These are phyloP conservation scores for Wickerhamomyces alni DNA, from an alignment of 805 yeast species.

Conservation along the genomic window DNA sequence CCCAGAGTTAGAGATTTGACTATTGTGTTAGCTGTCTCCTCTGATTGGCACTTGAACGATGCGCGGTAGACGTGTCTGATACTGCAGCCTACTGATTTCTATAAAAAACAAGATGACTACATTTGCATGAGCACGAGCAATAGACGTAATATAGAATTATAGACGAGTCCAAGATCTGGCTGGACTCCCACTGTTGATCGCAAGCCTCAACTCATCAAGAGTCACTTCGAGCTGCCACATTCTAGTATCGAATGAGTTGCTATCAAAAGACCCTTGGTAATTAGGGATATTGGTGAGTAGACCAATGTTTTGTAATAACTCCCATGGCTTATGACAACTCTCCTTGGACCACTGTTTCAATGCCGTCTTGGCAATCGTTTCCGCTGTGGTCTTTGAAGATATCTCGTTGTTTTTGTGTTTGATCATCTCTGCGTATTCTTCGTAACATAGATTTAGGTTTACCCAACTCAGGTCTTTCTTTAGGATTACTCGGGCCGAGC, in stretches of 20 bases:
- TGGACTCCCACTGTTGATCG: slow-evolving; percentile 10
- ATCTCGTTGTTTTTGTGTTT: slow-evolving; percentile 34
- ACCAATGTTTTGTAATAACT: slow-evolving; percentile 35
- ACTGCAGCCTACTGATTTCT: too few species aligned
- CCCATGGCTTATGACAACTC: slow-evolving; percentile 71
- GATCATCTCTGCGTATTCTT: slow-evolving; percentile 62
- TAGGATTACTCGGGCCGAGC: slow-evolving; percentile 66
- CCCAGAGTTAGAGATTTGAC: too few species aligned
- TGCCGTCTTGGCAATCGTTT: slow-evolving; percentile 25
- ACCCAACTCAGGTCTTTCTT: slow-evolving; percentile 53
- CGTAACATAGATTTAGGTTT: slow-evolving; percentile 71
- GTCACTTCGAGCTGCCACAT: slow-evolving; percentile 23
- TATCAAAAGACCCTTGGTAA: slow-evolving; percentile 10
- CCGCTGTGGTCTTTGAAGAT: slow-evolving; percentile 20
- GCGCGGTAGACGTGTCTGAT: too few species aligned
- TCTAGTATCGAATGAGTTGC: slow-evolving; percentile 17
- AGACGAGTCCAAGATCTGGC: slow-evolving; percentile 23
- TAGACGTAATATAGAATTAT: too few species aligned
- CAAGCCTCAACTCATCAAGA: slow-evolving; percentile 20
- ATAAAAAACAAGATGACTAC: too few species aligned
- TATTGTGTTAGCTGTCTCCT: too few species aligned
- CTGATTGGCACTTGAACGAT: too few species aligned
- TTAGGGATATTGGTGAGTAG: slow-evolving; percentile 9
- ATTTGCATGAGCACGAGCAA: too few species aligned
- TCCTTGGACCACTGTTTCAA: slow-evolving; percentile 55